Evolutionary conservation across 2,329 filamentous ascomycete genomes (phyloP).

Genomic region (Bipolaris cookei): DNA sequence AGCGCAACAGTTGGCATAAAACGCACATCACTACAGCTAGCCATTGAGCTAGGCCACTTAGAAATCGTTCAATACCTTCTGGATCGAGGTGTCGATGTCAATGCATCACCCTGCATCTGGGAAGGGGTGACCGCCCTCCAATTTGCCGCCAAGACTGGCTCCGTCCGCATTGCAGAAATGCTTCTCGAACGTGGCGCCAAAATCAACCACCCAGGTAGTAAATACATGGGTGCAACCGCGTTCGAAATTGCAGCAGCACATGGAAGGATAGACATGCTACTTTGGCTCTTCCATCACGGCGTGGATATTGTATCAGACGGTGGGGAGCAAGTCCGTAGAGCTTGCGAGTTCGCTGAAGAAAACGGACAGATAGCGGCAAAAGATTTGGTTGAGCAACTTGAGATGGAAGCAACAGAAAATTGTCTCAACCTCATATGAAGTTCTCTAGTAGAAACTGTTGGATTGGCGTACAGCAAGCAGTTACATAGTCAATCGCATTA

Average conservation of each 20-base stretch:
- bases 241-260: constrained; percentile 21
- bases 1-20: constrained; percentile 9
- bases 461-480: background rate
- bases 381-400: constrained; percentile 1
- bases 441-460: background rate
- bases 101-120: constrained; percentile 5
- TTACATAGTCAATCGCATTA: too few relatives aligned
- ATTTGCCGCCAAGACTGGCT: constrained; percentile 17
- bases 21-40: constrained; percentile 17
- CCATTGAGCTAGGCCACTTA: constrained; percentile 8
- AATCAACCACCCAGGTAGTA: background rate
- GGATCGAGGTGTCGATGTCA: background rate
- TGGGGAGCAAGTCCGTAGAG: constrained; percentile 15
- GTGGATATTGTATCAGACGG: constrained; percentile 16
- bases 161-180: constrained; percentile 11
- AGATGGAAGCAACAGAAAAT: background rate
- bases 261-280: constrained; percentile 22
- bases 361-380: constrained; percentile 17
- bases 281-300: constrained; percentile 15
- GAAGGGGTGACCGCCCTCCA: constrained; percentile 19
- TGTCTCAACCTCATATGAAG: background rate
- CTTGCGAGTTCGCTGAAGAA: constrained; percentile 13
- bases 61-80: constrained; percentile 18
- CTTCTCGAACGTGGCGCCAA: background rate
- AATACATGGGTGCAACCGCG: constrained; percentile 13